Evolutionary conservation across 202 grass and related monocot species (phyloP), one percentile per base, ranked within the genome.

Genomic region (Dendrocalamus latiflorus): DNA sequence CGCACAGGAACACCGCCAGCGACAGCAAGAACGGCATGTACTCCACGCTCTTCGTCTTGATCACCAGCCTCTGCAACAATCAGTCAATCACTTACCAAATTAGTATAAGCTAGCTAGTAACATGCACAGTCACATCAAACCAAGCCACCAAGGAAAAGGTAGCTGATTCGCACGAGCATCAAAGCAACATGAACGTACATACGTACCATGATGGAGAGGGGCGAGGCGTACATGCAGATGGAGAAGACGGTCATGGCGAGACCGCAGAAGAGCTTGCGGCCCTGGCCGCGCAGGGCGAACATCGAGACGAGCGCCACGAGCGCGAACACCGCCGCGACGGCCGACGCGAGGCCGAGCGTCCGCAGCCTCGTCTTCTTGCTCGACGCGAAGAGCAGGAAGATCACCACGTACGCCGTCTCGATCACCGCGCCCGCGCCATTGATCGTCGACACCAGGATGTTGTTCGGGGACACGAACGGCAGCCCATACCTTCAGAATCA

Each of bases 11-110:
- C 24, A 95, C 91, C 11, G 86, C 92, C 85, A 95, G 83, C 14
- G 96, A 98, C 53, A 98, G 85, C 67, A 98, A 71, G 79, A 98
- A 95, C 14, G 96, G 96, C 96, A 98, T 98, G 93, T 60, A 98
- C 85, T 93, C 93, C 77, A 98, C 93, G 82, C 96, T 98, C 75
- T 95, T 98, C 10, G 96, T 95, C 83, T 89, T 95, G 81, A 98
- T 90, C 93, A 98, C 96, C 77, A 95, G 41, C 83, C 91, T 98
- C 96, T 98, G 14, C 6, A 25, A 37, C 2, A 70, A 9, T 6
- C 24, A 30, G 12, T 9, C 15, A 5, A 25, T 8, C 1, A 6
- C 30, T 28, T 13, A 1, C 24, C 43, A 49, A 17, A 15, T 16
- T 10, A 53, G 17, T 18, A 8, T 2, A 8, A 8, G 49, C 2